These are phyloP conservation scores for Phaeolepiota aurea DNA, from an alignment of 768 basidiomycete genomes.

Conservation along the genomic window DNA sequence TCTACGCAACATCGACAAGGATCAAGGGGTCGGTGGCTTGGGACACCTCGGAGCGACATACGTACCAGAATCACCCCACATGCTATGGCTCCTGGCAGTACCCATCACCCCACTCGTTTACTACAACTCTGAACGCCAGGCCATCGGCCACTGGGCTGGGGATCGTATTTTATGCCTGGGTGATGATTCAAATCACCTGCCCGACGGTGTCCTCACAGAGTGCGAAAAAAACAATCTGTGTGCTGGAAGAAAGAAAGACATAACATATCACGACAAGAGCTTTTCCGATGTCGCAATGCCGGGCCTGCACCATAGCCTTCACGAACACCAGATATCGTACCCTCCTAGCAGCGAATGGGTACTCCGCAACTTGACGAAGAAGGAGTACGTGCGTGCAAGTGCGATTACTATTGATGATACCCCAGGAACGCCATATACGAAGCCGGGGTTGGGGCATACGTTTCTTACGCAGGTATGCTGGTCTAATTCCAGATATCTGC, in stretches of 20 bases:
- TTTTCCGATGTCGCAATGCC: no score
- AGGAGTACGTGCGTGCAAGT: background rate
- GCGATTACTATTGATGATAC: background rate
- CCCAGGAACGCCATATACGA: background rate
- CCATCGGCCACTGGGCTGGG: background rate
- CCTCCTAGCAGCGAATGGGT: background rate
- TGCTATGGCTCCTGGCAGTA: background rate
- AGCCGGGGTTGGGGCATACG: background rate
- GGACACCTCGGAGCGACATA: background rate
- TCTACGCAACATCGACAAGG: no score
- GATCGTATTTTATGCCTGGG: background rate
- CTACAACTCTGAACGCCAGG: background rate
- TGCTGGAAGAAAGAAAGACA: no score
- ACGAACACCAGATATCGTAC: no score
- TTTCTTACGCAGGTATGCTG: background rate
- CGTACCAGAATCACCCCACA: background rate
- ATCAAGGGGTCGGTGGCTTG: background rate
- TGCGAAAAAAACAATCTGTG: no score
- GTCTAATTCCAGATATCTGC: background rate
- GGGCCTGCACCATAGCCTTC: no score
- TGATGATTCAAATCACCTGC: background rate
- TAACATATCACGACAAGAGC: no score
- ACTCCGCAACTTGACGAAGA: background rate
- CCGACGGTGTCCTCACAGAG: background rate
- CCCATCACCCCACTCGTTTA: background rate